Conservation (phyloP, 305 asterid genomes). For the Rubia tinctorum region DNA sequence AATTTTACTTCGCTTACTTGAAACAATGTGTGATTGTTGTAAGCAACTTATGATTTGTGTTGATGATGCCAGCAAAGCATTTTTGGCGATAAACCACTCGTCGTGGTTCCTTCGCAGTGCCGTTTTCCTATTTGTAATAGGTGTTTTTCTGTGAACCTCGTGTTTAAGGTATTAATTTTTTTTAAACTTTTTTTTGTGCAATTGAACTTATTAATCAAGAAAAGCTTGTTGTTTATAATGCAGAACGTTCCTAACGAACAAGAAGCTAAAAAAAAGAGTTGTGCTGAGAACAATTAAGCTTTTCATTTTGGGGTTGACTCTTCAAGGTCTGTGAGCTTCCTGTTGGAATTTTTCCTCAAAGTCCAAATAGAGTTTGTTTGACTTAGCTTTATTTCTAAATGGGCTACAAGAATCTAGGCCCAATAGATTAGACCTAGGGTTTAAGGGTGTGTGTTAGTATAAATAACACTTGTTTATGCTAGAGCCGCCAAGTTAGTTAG, state of each 20-base stretch:
- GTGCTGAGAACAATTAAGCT: slow-evolving; percentile 58
- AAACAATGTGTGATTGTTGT: slow-evolving; percentile 1
- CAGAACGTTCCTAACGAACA: slow-evolving; percentile 56
- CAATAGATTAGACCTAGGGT: too few species aligned
- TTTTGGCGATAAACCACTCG: slow-evolving; percentile 77
- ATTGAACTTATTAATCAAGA: background rate
- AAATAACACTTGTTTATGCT: too few species aligned
- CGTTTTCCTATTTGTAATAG: slow-evolving; percentile 82
- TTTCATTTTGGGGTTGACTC: slow-evolving; percentile 63
- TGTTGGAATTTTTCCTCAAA: too few species aligned
- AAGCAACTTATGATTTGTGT: slow-evolving; percentile 81
- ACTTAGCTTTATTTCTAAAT: too few species aligned
- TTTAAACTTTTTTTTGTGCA: background rate
- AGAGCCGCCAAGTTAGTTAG: too few species aligned
- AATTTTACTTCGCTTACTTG: background rate
- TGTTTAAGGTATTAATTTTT: slow-evolving; percentile 50
- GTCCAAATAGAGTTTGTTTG: too few species aligned
- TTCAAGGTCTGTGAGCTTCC: slow-evolving; percentile 59
- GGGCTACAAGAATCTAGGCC: too few species aligned
- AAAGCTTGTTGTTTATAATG: slow-evolving; percentile 20
- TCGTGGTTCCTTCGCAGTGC: slow-evolving; percentile 96
- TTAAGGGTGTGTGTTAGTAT: too few species aligned
- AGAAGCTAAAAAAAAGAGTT: slow-evolving; percentile 67
- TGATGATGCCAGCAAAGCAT: slow-evolving; percentile 89
- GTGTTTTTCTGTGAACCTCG: slow-evolving; percentile 71